Evolutionary conservation across 2,329 filamentous ascomycete species (phyloP).

Genomic region (Tolypocladium amazonense): DNA sequence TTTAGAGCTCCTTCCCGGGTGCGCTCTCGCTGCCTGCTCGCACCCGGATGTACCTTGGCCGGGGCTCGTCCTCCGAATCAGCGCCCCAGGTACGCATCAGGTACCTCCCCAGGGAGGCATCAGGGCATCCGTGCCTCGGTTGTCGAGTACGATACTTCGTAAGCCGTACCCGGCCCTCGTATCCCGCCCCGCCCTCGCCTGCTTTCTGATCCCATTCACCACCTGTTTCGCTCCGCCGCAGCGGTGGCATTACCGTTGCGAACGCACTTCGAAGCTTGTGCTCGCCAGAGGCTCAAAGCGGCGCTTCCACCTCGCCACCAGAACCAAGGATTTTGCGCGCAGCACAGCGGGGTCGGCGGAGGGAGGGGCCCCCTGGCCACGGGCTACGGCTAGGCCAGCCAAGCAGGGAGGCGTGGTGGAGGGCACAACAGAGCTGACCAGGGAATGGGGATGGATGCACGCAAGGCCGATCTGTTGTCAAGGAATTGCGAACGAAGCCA

Average conservation of each 20-base stretch:
- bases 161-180: not conserved
- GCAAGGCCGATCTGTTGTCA: not conserved
- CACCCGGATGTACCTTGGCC: too few relatives aligned
- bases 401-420: not conserved
- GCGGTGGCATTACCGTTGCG: not conserved
- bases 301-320: conserved; percentile 2
- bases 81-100: too few relatives aligned
- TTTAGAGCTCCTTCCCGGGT: not conserved
- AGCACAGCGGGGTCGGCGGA: conserved; percentile 1
- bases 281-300: not conserved
- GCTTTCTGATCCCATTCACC: not conserved
- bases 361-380: conserved; percentile 2
- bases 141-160: not conserved
- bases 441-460: not conserved
- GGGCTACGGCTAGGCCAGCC: not conserved
- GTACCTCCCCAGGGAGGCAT: too few relatives aligned
- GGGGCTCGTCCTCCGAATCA: too few relatives aligned
- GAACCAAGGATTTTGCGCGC: conserved; percentile 6
- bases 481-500: not conserved
- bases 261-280: not conserved
- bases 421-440: not conserved
- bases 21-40: too few relatives aligned
- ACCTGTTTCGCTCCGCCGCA: not conserved
- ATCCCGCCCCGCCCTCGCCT: not conserved
- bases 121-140: too few relatives aligned